Evolutionary conservation across 2,329 filamentous ascomycete genomes (phyloP), one percentile per base, ranked within the genome.

Genomic region (Aureobasidium subglaciale): DNA sequence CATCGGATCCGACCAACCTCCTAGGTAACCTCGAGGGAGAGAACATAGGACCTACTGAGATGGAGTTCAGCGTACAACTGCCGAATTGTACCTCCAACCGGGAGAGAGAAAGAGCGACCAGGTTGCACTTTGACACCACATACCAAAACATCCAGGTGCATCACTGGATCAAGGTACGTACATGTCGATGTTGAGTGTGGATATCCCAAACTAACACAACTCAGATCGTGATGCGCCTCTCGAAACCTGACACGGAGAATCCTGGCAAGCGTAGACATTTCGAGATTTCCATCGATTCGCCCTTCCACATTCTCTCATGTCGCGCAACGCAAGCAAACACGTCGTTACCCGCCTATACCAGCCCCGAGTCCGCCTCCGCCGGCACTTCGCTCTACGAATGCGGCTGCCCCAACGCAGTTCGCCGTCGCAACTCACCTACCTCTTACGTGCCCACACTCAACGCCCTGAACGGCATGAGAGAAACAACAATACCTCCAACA

Each of bases 271-370:
- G 90, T 60, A 82, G 90, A 30, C 91, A 96, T 67, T 96, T 95
- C 63, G 91, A 96, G 70, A 96, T 96, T 64, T 95, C 90, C 62
- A 96, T 96, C 63, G 91, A 96, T 71, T 96, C 90, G 1, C 91
- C 91, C 1, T 92, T 96, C 67, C 92, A 92, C 59, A 89, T 96
- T 42, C 85, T 96, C 45, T 92, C 91, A 59, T 96, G 91, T 73
- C 88, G 88, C 59, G 90, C 91, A n/a, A 95, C 90, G 0, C 88
- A 93, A 68, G 86, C 88, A 48, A 96, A 96, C 70, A 95, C 87
- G 24, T 84, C 84, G 11, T 79, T 96, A 10, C 91, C 91, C 0
- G 87, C 88, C 15, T 96, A 96, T 68, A 84, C 82, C 8, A 79
- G 73, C 56, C 79, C 78, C 9, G 75, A 78, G 57, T 57, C 56